Base-by-base conservation (phyloP, 495 filamentous ascomycete genomes). In the Trichodelitschia bisporula region DNA sequence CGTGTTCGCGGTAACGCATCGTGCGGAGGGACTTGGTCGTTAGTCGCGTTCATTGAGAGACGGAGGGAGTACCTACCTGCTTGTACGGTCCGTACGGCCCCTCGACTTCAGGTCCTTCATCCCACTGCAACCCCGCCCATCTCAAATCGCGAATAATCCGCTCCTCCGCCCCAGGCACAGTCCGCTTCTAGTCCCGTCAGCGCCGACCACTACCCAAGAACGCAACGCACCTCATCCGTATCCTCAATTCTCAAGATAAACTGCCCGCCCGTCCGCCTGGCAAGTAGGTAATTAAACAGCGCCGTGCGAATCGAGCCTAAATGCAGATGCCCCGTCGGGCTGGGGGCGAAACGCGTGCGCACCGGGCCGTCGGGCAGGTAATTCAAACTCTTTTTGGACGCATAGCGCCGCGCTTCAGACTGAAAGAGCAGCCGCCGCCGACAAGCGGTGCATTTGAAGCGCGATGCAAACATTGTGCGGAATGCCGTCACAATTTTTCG, bases 201-300 rank as follows among this genome's bases (percentile, higher is more conserved):
- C 46, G 19, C 15, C 15, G 21, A 6, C 21, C 21, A 5, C 11
- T 29, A 16, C 13, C 10, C 12, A 18, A 24, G 23, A 14, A 5
- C 11, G 42, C 59, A 27, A n/a, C n/a, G n/a, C 44, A 90, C 82
- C 64, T 77, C 71, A 55, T 97, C 86, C 20, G 86, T 97, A 45
- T 97, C 86, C 57, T 97, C 86, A 38, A 97, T 66, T 29, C 86
- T 67, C 18, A 97, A 51, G 3, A 97, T 42, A 40, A 97, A 95
- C 51, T 93, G 72, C n/a, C 86, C 86, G 3, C 74, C 74, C 0
- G 86, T 92, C 5, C 68, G 61, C 47, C 70, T 82, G 9, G 86
- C 86, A 18, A 84, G 59, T 1, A 97, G 57, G 36, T 80, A 95
- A 45, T 86, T 95, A 59, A 72, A 95, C 13, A 97, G 48, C 0